Conservation (phyloP, 2,329 filamentous ascomycete genomes). For the Xylariaceae sp. region DNA sequence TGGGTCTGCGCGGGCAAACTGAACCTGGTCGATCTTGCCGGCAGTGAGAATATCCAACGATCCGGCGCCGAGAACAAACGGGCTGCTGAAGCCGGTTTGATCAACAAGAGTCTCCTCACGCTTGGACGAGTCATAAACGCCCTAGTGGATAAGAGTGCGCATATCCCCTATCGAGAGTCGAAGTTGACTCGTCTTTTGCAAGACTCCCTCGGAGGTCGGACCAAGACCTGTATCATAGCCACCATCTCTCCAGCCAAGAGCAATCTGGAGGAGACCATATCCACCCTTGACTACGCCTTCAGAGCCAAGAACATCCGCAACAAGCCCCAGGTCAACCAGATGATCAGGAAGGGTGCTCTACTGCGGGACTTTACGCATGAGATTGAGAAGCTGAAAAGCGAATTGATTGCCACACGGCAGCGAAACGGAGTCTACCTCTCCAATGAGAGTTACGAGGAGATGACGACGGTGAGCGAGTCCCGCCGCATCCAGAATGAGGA, state of each 20-base stretch:
- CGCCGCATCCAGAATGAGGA: constrained; percentile 87
- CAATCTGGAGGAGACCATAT: constrained; percentile 97
- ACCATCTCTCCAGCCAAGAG: constrained; percentile 91
- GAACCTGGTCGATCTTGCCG: constrained; percentile 92
- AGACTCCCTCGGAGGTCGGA: constrained; percentile 91
- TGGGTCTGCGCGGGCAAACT: constrained; percentile 88
- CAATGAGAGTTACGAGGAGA: constrained; percentile 81
- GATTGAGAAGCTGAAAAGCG: constrained; percentile 90
- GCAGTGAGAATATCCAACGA: constrained; percentile 94
- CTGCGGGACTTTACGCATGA: constrained; percentile 85
- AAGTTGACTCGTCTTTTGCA: constrained; percentile 92
- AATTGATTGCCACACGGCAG: constrained; percentile 86
- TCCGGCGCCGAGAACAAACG: constrained; percentile 98
- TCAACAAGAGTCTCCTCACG: constrained; percentile 96
- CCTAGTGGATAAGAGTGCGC: constrained; percentile 79
- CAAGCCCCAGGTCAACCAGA: constrained; percentile 90
- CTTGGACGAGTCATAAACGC: constrained; percentile 96
- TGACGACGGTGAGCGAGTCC: constrained; percentile 88
- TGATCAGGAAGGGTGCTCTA: constrained; percentile 88
- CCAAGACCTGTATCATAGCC: constrained; percentile 98
- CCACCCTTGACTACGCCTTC: constrained; percentile 95
- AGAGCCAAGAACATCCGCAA: constrained; percentile 98
- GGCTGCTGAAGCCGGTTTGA: constrained; percentile 88
- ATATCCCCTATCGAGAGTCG: constrained; percentile 90
- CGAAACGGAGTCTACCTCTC: constrained; percentile 94